phyloP scores from a whole-genome alignment of 768 basidiomycete genomes.

The Psilocybe cubensis region DNA sequence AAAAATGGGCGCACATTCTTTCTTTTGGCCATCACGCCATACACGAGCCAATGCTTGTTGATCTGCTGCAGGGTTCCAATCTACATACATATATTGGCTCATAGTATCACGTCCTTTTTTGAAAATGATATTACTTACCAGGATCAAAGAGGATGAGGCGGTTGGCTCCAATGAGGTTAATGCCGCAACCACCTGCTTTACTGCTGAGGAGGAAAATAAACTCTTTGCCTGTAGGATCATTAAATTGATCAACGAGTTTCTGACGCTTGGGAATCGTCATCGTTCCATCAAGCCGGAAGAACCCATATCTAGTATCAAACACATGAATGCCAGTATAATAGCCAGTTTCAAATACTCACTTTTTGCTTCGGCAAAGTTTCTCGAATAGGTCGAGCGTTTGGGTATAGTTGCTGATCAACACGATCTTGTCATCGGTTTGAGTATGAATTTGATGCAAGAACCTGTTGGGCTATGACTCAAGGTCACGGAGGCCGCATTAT shows the following conservation, averaged over 20 bases:
- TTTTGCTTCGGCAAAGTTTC: constrained; percentile 82
- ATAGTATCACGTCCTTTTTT: neutral
- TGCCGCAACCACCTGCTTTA: constrained; percentile 95
- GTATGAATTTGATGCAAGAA: constrained; percentile 84
- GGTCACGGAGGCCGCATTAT: neutral
- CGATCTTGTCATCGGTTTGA: constrained; percentile 91
- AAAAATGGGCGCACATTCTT: constrained; percentile 75
- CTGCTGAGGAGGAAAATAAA: constrained; percentile 94
- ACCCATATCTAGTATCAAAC: constrained; percentile 67
- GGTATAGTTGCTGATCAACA: constrained; percentile 95
- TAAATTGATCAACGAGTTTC: constrained; percentile 96
- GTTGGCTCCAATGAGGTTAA: constrained; percentile 96
- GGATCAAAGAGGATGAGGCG: constrained; percentile 96
- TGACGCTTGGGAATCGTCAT: constrained; percentile 92
- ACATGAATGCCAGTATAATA: constrained; percentile 3
- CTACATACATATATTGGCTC: constrained; percentile 42
- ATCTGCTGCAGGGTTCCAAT: constrained; percentile 98
- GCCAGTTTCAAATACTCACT: constrained; percentile 50
- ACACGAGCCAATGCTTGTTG: constrained; percentile 98
- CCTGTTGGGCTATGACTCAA: constrained; percentile 39
- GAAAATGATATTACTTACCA: constrained; percentile 46
- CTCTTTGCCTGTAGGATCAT: constrained; percentile 90
- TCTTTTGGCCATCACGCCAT: constrained; percentile 99
- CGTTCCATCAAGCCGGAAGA: constrained; percentile 91
- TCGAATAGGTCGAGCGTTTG: constrained; percentile 95